Base-by-base conservation (phyloP, 2,329 filamentous ascomycete species). In the Cordyceps militaris region DNA sequence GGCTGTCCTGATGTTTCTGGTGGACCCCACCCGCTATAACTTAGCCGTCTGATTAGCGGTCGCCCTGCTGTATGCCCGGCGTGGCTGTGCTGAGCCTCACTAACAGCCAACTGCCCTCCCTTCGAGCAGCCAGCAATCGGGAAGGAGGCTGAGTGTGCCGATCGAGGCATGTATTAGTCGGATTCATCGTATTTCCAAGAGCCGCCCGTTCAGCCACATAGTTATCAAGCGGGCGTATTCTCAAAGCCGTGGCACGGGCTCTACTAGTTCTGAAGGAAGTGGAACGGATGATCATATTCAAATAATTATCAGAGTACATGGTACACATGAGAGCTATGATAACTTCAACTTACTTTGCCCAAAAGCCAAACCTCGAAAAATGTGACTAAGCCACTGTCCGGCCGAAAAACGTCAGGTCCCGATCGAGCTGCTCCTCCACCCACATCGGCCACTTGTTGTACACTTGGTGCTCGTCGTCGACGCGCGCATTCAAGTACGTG, bases 401-500 rank as follows among this genome's bases (percentile, higher is more conserved):
- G 2, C 76, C 76, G 66, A 82, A 83, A 59, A 73, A 78, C 0
- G 65, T 63, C n/a, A 70, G 60, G 53, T 83, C 76, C 43, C 61
- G 61, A 8, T 75, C 73, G 53, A 82, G 66, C 68, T 79, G 76
- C 56, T 71, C 70, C 63, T 81, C 76, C 4, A 82, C 79, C 80
- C 80, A 83, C 64, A 72, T 58, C 16, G 80, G 80, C 79, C 78
- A 83, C 61, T 71, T 68, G 57, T 82, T 82, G 60, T 79, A 80
- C 23, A 62, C 61, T 51, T 66, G 66, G 56, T 80, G 73, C 61
- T 75, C 73, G 32, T 66, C 67, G 59, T 76, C 74, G 19, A 83
- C 70, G 60, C 74, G 70, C 11, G 69, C 64, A 63, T 83, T 83
- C 34, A 81, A 70, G 56, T 78, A 70, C 63, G 69, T 73, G 11